These are phyloP conservation scores for Dinochytrium kinnereticum DNA, from an alignment of 371 early-diverging fungal genomes.

Conservation along the genomic window DNA sequence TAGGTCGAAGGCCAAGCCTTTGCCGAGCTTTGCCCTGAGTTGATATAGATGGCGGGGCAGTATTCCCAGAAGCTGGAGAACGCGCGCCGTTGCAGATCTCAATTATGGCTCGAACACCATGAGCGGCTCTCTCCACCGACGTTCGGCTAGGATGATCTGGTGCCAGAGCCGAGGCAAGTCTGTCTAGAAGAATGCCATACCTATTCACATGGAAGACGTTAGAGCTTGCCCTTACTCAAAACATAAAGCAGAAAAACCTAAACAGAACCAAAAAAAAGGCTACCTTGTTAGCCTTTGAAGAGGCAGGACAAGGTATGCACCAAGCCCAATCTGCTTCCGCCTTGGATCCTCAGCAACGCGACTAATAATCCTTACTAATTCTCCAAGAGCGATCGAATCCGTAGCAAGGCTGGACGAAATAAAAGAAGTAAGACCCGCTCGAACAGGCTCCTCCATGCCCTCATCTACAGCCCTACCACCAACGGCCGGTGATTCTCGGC, in stretches of 20 bases:
- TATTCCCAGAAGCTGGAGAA: not conserved
- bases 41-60: not conserved
- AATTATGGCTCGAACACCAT: not conserved
- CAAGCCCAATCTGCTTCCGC: conserved; percentile 10
- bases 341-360: conserved; percentile 13
- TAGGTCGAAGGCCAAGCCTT: no score
- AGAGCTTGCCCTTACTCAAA: not conserved
- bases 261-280: not conserved
- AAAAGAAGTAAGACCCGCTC: no score
- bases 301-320: conserved; percentile 12
- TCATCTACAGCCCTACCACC: no score
- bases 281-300: conserved; percentile 19
- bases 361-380: not conserved
- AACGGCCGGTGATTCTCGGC: no score
- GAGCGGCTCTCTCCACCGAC: not conserved
- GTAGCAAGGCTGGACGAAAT: not conserved
- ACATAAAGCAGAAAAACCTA: not conserved
- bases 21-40: not conserved
- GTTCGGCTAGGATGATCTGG: not conserved
- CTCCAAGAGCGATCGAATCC: not conserved
- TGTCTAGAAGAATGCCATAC: conserved; percentile 13
- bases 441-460: no score
- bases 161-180: not conserved
- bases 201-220: not conserved
- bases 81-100: conserved; percentile 14